Base-by-base conservation (phyloP, 441 rosid genomes). In the Bruguiera hainesii region DNA sequence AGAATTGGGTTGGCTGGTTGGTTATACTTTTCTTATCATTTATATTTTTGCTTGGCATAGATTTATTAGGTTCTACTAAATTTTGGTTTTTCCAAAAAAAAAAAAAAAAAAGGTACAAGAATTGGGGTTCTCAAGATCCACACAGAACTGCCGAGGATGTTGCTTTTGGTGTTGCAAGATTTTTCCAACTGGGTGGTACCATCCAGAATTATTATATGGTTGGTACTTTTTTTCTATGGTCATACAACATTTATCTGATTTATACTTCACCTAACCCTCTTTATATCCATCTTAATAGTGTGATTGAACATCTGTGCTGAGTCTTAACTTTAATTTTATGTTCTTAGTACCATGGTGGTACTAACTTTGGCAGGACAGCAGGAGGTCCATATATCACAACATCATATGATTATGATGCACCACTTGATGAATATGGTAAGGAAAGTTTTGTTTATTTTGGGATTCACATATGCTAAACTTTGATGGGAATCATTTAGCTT, bases 131-230 rank as follows among this genome's bases (percentile, higher is more conserved):
- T 0, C 71, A 68, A 69, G 65, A 74, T 57, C 93, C 96, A 18
- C 81, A 71, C 15, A 82, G 97, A 63, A 84, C 91, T 7, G 75
- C 87, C 0, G 91, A 89, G 61, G 97, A 91, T 75, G 30, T 85
- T 69, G 91, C 93, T 0, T 89, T 66, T 57, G 33, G 90, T 13
- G 91, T 89, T 42, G 93, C 89, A 25, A 76, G 87, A 62, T 91
- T 91, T 65, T 87, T 69, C 67, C 89, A 89, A 60, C n/a, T 3
- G 7, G 86, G 90, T 4, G 96, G 97, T 53, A 81, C 89, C 16
- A 69, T 89, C 56, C 87, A 89, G 51, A 91, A 89, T 33, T 91
- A 91, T 50, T 91, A 89, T 64, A 89, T 91, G 97, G 97, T 88
- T 13, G 21, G 73, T 61, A 1, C 0, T 2, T 66, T 46, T 49